Percentiles rank a stretch among this genome's conserved stretches.
Evolutionary conservation across 306 rosid species (phyloP).

Genomic region (Medicago lupulina): DNA sequence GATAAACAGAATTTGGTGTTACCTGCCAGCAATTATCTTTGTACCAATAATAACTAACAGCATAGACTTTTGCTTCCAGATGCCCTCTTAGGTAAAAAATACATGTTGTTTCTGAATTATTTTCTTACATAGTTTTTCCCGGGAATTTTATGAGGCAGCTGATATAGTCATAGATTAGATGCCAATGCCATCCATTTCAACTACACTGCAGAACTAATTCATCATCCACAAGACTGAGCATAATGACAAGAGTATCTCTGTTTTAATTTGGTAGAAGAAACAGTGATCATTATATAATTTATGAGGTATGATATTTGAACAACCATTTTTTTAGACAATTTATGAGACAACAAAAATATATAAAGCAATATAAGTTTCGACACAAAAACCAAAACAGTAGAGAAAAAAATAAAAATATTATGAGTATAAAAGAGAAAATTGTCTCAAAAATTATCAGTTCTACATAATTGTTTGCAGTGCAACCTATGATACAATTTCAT

Average conservation of each 20-base stretch:
- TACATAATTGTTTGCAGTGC: neutral
- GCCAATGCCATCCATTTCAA: conserved; percentile 26
- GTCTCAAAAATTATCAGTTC: too few species aligned
- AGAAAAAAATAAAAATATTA: too few species aligned
- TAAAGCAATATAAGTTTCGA: too few species aligned
- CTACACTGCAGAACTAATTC: conserved; percentile 10
- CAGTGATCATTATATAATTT: conserved; percentile 3
- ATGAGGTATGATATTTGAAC: too few species aligned
- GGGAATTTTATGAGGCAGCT: neutral
- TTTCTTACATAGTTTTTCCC: neutral
- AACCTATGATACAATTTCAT: neutral
- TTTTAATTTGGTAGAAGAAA: conserved; percentile 21
- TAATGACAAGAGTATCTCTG: conserved; percentile 6
- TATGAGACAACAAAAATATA: too few species aligned
- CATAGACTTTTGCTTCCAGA: neutral
- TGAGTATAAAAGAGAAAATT: too few species aligned
- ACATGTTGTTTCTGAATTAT: neutral
- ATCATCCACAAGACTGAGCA: neutral
- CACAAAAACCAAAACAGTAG: too few species aligned
- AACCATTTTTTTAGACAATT: too few species aligned
- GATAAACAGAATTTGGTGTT: neutral
- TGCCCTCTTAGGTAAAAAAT: neutral
- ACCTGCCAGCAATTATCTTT: neutral
- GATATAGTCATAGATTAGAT: conserved; percentile 13
- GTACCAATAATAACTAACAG: conserved; percentile 8